These are phyloP conservation scores for Ganoderma meredithae DNA, from an alignment of 1,284 basidiomycete genomes.

Conservation along the genomic window DNA sequence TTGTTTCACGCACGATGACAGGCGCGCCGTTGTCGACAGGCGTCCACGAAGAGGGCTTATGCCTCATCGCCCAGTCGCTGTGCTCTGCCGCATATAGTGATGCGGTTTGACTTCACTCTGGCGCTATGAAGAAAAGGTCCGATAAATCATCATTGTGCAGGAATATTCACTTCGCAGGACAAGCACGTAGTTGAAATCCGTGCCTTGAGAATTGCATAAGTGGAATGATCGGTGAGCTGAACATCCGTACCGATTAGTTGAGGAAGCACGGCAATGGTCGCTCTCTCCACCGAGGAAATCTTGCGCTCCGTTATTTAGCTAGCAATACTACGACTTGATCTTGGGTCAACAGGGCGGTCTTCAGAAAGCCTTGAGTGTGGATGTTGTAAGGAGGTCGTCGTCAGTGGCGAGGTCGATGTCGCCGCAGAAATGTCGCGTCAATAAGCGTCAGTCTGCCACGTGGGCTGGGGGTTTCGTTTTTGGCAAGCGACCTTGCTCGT, in stretches of 20 bases:
- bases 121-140: neutral
- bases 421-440: neutral
- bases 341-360: neutral
- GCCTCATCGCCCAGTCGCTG: neutral
- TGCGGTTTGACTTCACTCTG: neutral
- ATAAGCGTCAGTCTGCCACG: neutral
- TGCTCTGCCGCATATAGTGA: neutral
- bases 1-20: neutral
- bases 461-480: neutral
- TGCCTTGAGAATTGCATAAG: neutral
- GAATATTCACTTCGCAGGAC: neutral
- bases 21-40: neutral
- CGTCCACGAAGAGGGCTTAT: neutral
- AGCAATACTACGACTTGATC: neutral
- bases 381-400: neutral
- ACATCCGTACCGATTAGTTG: neutral
- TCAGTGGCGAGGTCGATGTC: neutral
- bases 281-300: neutral
- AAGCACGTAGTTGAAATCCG: neutral
- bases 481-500: neutral
- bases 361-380: neutral
- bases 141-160: neutral
- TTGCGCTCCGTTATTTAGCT: neutral
- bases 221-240: neutral
- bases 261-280: neutral